Evolutionary conservation across 306 rosid genomes (phyloP), one percentile per base, ranked within the genome.

Genomic region (Macrotyloma uniflorum): DNA sequence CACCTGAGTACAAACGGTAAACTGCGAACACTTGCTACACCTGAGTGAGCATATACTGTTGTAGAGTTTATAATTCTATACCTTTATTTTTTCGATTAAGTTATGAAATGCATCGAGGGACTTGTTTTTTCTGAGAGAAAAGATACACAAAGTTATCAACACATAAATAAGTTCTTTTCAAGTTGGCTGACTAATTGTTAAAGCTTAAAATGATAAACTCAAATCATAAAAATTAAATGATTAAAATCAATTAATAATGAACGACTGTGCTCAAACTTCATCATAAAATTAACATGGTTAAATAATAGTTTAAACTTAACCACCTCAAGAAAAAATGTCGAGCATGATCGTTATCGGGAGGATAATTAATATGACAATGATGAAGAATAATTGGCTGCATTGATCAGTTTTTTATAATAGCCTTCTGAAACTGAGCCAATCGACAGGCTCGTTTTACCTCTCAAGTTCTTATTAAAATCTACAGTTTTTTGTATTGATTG

Each of bases 1-100:
- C 97, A 33, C 98, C 97, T 23, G 98, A 94, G 80, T 88, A 87
- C 85, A 76, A 89, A 55, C 90, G 97, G 98, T 90, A 68, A 83
- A n/a, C 23, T 69, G 70, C 47, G 54, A 67, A 38, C 8, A 53
- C 36, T 53, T 20, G 14, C 54, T 15, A 11, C 16, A 11, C 5
- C 35, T 79, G 8, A 51, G 8, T 67, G 38, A 58, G 11, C 77
- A 54, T 13, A 35, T 36, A 9, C 67, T 6, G 9, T 18, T 49
- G 22, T 49, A 5, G 54, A 49, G 20, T n/a, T 49, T 49, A 16
- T n/a, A 16, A 7, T 51, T 22, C 30, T 24, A 57, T 43, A 20
- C 20, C 30, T 40, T 51, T 51, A 15, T 11, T 82, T 68, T 51
- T 19, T 62, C 18, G 20, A 74, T 51, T 8, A 74, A 36, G 30